A percentile compares a stretch with the other conserved stretches of the same genome.
These are phyloP conservation scores for Rosa persica DNA, from an alignment of 306 rosid genomes.

Conservation along the genomic window DNA sequence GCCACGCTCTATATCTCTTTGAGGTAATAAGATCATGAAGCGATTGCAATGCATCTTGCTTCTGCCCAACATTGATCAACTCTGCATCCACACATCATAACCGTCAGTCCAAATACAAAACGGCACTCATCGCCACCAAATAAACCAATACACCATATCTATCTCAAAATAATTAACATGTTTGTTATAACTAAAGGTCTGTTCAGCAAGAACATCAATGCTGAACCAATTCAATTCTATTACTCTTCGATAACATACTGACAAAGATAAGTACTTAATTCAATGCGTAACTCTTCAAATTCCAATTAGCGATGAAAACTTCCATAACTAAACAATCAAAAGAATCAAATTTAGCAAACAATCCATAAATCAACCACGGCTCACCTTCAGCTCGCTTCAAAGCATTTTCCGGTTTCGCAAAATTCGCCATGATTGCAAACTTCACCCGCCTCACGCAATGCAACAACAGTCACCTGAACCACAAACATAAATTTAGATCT, in stretches of 20 bases:
- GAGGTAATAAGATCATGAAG: constrained; percentile 94
- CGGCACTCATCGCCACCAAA: neutral
- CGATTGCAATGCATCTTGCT: constrained; percentile 88
- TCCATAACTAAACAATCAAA: neutral
- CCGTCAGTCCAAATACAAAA: neutral
- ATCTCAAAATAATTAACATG: neutral
- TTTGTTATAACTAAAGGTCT: neutral
- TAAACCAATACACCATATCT: neutral
- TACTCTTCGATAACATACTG: neutral
- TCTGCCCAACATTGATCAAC: constrained; percentile 91
- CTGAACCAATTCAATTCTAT: neutral
- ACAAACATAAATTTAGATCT: no score
- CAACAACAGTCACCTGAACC: no score
- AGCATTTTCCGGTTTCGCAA: constrained; percentile 25
- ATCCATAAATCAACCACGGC: neutral
- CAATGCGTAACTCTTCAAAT: neutral
- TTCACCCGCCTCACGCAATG: no score
- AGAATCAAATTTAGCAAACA: neutral
- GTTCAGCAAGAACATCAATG: neutral
- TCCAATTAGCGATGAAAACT: neutral
- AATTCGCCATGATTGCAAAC: no score
- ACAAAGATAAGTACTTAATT: neutral
- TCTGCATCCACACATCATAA: constrained; percentile 45
- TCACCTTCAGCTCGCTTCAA: constrained; percentile 65
- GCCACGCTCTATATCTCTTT: constrained; percentile 92